These are phyloP conservation scores for Lentinula boryana DNA, from an alignment of 768 basidiomycete species.

Conservation along the genomic window DNA sequence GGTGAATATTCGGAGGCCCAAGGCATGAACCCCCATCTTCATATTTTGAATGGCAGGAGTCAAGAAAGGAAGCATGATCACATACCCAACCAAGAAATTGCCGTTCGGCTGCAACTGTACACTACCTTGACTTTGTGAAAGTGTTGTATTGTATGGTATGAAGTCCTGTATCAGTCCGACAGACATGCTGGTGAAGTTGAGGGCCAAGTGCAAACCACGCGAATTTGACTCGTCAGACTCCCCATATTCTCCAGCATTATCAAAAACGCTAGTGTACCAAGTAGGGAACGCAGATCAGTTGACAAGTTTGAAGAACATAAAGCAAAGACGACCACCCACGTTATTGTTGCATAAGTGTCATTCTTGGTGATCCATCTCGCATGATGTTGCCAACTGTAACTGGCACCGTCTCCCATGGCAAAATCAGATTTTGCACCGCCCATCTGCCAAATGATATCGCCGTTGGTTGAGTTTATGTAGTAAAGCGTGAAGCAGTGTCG, in stretches of 20 bases:
- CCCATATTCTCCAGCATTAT: neutral
- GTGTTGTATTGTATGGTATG: neutral
- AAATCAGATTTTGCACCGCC: conserved; percentile 13
- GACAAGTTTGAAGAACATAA: neutral
- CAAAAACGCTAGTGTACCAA: neutral
- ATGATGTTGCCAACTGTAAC: conserved; percentile 14
- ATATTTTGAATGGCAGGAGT: neutral
- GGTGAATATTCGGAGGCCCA: neutral
- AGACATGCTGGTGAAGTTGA: conserved; percentile 5
- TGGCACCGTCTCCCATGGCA: conserved; percentile 8
- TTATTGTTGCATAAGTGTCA: conserved; percentile 6
- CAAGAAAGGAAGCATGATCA: neutral
- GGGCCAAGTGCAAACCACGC: conserved; percentile 1
- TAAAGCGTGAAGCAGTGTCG: conserved; percentile 12
- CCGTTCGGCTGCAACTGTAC: conserved; percentile 7
- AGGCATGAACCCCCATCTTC: conserved; percentile 3
- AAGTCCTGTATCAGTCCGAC: conserved; percentile 1
- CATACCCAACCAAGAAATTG: conserved; percentile 1
- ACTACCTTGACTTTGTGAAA: conserved; percentile 5
- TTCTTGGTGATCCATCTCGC: conserved; percentile 11
- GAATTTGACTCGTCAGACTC: neutral
- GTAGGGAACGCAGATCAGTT: neutral
- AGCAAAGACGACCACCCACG: neutral
- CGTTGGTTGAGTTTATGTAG: conserved; percentile 11
- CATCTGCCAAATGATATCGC: conserved; percentile 14